Percentiles rank a stretch among this genome's conserved stretches.
Conservation (phyloP, 176 grass and related monocot species). For the Phoenix roebelenii region DNA sequence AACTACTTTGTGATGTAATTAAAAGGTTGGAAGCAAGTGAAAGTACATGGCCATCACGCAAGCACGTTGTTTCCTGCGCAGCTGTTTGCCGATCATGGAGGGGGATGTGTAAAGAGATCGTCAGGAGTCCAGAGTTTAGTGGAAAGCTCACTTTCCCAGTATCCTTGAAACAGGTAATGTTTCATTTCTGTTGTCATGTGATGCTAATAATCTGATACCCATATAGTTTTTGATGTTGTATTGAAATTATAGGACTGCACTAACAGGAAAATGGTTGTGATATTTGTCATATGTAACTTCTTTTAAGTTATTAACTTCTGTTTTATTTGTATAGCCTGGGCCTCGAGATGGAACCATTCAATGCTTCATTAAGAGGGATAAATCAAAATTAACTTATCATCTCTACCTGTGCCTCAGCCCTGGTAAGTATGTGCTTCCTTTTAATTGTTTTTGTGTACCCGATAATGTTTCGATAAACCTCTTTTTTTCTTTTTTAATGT, state of each 20-base stretch:
- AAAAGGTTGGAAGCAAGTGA: constrained; percentile 72
- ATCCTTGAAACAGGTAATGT: constrained; percentile 89
- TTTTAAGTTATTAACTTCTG: constrained; percentile 4
- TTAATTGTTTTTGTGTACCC: not conserved
- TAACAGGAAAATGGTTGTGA: too few species aligned
- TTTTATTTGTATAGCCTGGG: constrained; percentile 62
- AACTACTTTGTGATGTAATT: constrained; percentile 80
- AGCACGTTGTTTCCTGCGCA: constrained; percentile 70
- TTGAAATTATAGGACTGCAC: too few species aligned
- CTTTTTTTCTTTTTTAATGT: too few species aligned
- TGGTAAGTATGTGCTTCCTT: constrained; percentile 29
- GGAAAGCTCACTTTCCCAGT: constrained; percentile 90
- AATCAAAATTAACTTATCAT: constrained; percentile 89
- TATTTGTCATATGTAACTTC: too few species aligned
- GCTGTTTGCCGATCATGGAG: constrained; percentile 96
- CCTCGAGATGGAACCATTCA: constrained; percentile 82
- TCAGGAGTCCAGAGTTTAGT: constrained; percentile 79
- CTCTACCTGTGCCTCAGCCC: constrained; percentile 82
- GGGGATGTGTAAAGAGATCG: constrained; percentile 95
- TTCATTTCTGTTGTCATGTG: not conserved
- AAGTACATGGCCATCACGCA: constrained; percentile 72
- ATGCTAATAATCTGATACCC: too few species aligned
- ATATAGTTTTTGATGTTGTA: too few species aligned
- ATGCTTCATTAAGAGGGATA: constrained; percentile 98
- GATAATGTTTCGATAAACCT: too few species aligned